Evolutionary conservation across 208 protist genomes (phyloP), one percentile per base, ranked within the genome.

Genomic region (Trypanosoma cruzi): DNA sequence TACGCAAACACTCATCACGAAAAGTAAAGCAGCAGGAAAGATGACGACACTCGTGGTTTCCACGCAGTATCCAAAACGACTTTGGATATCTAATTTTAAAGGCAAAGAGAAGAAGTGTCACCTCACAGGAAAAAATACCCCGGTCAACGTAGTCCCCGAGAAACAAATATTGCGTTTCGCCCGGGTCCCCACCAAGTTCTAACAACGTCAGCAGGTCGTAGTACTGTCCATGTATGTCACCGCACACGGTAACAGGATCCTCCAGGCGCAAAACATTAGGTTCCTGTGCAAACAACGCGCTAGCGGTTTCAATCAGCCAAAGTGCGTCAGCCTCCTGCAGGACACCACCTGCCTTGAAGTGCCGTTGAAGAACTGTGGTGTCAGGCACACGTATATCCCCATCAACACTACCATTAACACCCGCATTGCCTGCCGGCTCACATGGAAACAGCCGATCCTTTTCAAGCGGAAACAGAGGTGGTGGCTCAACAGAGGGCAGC

Each of bases 101-200:
- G 36, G 88, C 73, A 52, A 84, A 88, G 22, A 98, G 67, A 64
- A 90, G 90, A n/a, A 96, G 65, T 5, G 55, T 53, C 49, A 85
- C 79, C 50, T 90, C 85, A 64, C 57, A 73, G 24, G 71, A 90
- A 65, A 90, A 88, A 48, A 58, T 62, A 2, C 82, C 78, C 22
- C 87, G 71, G 59, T 94, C 87, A 14, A 93, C 83, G 65, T 99
- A 99, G 81, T 99, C 98, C 18, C 98, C 97, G 65, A 99, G 85
- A 69, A 99, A 99, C 0, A 99, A 75, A 63, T 98, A 99, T 63
- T 99, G 97, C 0, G 90, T 98, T 26, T 93, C 78, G 31, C 32
- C 62, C 10, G 82, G 71, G 53, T 67, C 57, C 13, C 92, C 90
- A 10, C 74, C 89, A 4, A 93, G 40, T 7, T 74, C 53, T 6